These are phyloP conservation scores for Calonectria naviculata DNA, from an alignment of 2,329 filamentous ascomycete genomes.

Conservation along the genomic window DNA sequence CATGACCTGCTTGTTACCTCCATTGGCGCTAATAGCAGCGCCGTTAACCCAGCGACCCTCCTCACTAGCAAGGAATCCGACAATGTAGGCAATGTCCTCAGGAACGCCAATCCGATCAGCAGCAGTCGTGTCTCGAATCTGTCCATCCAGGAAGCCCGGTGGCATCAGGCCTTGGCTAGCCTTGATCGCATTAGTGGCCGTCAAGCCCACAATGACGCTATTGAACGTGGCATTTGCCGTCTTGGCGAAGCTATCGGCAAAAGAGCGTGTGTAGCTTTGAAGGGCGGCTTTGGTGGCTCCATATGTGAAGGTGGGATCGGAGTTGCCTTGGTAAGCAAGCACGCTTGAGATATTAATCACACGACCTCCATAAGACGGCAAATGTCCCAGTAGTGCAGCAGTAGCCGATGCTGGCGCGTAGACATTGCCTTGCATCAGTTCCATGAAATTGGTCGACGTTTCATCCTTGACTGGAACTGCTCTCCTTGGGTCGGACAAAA, in stretches of 20 bases:
- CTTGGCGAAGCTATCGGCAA: neutral
- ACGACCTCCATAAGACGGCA: neutral
- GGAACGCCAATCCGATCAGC: neutral
- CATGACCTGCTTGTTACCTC: neutral
- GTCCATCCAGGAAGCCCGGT: neutral
- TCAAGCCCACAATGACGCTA: neutral
- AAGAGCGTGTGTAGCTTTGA: neutral
- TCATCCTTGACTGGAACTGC: neutral
- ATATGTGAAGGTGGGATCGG: neutral
- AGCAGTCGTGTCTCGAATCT: neutral
- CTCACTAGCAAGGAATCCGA: neutral
- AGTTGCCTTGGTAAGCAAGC: neutral
- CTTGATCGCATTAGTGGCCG: neutral
- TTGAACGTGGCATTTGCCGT: neutral
- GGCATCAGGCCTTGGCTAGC: neutral
- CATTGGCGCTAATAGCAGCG: neutral
- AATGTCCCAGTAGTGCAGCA: neutral
- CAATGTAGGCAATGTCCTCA: neutral
- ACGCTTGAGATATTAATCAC: neutral
- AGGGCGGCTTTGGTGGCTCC: neutral
- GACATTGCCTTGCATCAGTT: conserved; percentile 3
- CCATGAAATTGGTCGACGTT: neutral
- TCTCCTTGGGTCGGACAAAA: neutral
- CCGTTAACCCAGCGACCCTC: neutral
- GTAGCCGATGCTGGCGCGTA: neutral